Conservation (phyloP, 1,284 basidiomycete genomes). For the Volvariella volvacea region DNA sequence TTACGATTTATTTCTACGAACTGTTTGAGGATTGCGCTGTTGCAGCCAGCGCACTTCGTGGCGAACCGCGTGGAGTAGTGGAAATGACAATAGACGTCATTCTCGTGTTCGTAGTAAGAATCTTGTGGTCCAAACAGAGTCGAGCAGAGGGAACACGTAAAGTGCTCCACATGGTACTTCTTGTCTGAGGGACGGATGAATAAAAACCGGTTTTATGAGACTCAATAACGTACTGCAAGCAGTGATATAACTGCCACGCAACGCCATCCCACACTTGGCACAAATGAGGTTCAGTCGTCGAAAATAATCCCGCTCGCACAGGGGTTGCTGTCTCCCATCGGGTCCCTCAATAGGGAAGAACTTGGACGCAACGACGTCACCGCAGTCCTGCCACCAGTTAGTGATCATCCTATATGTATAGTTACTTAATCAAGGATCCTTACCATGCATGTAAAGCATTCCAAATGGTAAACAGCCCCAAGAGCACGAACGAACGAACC, state of each 20-base stretch:
- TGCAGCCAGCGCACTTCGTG: constrained; percentile 97
- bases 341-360: constrained; percentile 96
- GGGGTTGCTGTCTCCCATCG: constrained; percentile 80
- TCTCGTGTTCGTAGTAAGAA: constrained; percentile 98
- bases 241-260: constrained; percentile 98
- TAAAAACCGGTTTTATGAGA: constrained; percentile 13
- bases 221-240: constrained; percentile 80
- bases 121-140: constrained; percentile 97
- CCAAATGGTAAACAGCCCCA: constrained; percentile 90
- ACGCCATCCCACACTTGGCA: constrained; percentile 89
- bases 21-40: constrained; percentile 98
- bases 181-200: constrained; percentile 55
- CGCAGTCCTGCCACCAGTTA: constrained; percentile 71
- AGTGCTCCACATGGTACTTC: constrained; percentile 99
- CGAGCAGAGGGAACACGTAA: constrained; percentile 95
- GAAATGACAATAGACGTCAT: constrained; percentile 94
- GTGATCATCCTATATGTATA: constrained; percentile 7
- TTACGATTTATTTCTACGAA: constrained; percentile 99
- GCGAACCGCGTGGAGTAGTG: constrained; percentile 99
- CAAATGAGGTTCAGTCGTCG: constrained; percentile 94
- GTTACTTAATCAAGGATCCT: constrained; percentile 20
- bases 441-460: constrained; percentile 96
- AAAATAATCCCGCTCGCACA: constrained; percentile 99
- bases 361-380: constrained; percentile 93
- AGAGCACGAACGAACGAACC: constrained; percentile 96